Evolutionary conservation across 2,329 filamentous ascomycete species (phyloP), one percentile per base, ranked within the genome.

Genomic region (Didymella sp.): DNA sequence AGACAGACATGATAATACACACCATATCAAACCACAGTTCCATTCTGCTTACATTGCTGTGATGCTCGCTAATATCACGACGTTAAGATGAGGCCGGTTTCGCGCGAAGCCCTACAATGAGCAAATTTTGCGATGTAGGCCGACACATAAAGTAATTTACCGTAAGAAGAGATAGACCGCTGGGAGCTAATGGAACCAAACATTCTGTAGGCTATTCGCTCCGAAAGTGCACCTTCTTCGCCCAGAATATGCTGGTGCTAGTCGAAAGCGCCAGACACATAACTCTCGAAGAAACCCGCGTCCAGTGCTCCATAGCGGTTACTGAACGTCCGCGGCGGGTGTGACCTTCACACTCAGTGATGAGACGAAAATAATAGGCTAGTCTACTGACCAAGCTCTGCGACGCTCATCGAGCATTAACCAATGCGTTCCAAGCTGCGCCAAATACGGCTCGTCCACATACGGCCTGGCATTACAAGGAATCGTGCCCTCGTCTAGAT

Each of bases 341-440:
- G 24, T 0, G 33, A 46, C 41, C 50, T 45, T 40, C 12, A 6
- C 6, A 33, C 12, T 46, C 22, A 41, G 38, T 19, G 25, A 15
- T 24, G 13, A 6, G 6, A 41, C 22, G 2, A 12, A 3, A 25
- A 6, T 13, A 25, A 15, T 2, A 15, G 5, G 22, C 40, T 52
- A 54, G 21, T 54, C 30, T 21, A 54, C 50, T 54, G 56, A 54
- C 56, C 56, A 58, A n/a, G 56, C 50, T 45, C 50, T 52, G 0
- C 56, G 56, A 2, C 56, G 56, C 33, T 58, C 49, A 22, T 58
- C 56, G 3, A 58, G 6, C 56, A 58, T 53, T 40, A 58, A 22
- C 56, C 56, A 58, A 35, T 58, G 45, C 17, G 17, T n/a, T 4
- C 45, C 50, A 27, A 58, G 45, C 27, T 46, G 44, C 1, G 56